phyloP scores from a whole-genome alignment of 1,139 yeast genomes.

The Pichia sp. region DNA sequence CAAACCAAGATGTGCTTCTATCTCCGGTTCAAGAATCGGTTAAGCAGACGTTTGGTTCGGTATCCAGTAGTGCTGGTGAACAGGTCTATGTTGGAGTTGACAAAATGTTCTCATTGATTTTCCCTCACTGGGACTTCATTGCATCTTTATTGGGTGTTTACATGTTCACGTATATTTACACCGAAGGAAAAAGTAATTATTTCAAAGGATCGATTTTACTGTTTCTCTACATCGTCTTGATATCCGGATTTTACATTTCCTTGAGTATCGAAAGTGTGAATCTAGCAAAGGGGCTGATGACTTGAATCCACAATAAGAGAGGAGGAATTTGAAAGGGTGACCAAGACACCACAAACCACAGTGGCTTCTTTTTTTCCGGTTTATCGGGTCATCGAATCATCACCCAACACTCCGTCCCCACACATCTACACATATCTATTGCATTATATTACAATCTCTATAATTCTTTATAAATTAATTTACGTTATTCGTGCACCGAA shows the following conservation, averaged over 20 bases:
- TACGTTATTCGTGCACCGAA: too few relatives aligned
- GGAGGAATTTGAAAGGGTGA: too few relatives aligned
- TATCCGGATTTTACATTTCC: constrained; percentile 77
- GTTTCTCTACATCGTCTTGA: constrained; percentile 66
- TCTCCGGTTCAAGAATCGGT: neutral
- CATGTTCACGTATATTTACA: constrained; percentile 86
- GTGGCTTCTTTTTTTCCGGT: too few relatives aligned
- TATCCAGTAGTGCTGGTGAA: constrained; percentile 18
- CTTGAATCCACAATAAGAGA: too few relatives aligned
- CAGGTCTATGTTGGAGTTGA: constrained; percentile 16
- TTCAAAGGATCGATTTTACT: constrained; percentile 90
- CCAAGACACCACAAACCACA: too few relatives aligned
- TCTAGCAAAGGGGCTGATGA: too few relatives aligned
- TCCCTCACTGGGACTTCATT: constrained; percentile 93
- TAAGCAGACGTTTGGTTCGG: neutral
- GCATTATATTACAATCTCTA: too few relatives aligned
- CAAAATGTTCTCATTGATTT: constrained; percentile 69
- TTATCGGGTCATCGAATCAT: too few relatives aligned
- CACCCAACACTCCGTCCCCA: too few relatives aligned
- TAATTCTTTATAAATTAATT: too few relatives aligned
- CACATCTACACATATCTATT: too few relatives aligned
- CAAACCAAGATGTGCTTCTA: neutral
- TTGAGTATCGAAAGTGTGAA: constrained; percentile 25
- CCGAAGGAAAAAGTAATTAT: constrained; percentile 94
- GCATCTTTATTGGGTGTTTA: constrained; percentile 83